These are phyloP conservation scores for Phytophthora brassicae DNA, from an alignment of 352 stramenopile species.

Conservation along the genomic window DNA sequence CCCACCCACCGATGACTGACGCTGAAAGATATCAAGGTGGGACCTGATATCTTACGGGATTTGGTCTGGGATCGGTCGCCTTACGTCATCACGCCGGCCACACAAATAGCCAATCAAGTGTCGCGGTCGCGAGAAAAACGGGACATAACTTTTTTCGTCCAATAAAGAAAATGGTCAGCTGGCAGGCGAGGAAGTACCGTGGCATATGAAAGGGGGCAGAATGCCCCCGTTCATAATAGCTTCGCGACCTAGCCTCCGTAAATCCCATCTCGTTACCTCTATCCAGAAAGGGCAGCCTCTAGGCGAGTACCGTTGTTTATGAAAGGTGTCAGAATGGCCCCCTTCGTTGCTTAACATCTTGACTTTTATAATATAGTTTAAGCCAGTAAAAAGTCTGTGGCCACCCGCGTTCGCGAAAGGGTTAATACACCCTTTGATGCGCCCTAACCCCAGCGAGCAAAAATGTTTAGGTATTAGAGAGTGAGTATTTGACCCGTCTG, in stretches of 20 bases:
- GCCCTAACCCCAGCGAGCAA: no score
- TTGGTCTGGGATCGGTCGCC: not conserved
- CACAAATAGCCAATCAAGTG: not conserved
- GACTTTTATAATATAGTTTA: not conserved
- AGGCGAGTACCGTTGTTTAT: slow-evolving; percentile 1
- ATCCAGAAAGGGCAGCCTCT: not conserved
- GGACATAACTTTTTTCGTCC: not conserved
- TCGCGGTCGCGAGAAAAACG: not conserved
- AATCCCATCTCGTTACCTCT: not conserved
- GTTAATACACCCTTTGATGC: no score
- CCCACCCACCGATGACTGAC: not conserved
- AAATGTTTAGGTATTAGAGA: no score
- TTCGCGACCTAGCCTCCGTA: not conserved
- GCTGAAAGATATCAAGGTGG: not conserved
- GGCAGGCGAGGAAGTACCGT: not conserved
- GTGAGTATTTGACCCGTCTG: no score
- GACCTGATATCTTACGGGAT: not conserved
- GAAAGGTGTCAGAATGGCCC: not conserved
- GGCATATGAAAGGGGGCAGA: not conserved
- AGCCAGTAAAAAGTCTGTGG: not conserved
- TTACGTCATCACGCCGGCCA: not conserved
- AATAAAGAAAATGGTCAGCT: not conserved
- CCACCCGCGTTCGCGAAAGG: slow-evolving; percentile 1
- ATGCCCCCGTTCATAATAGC: not conserved
- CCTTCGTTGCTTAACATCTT: not conserved